Base-by-base conservation (phyloP, 1,284 basidiomycete genomes). In the Ceratobasidium sp. region DNA sequence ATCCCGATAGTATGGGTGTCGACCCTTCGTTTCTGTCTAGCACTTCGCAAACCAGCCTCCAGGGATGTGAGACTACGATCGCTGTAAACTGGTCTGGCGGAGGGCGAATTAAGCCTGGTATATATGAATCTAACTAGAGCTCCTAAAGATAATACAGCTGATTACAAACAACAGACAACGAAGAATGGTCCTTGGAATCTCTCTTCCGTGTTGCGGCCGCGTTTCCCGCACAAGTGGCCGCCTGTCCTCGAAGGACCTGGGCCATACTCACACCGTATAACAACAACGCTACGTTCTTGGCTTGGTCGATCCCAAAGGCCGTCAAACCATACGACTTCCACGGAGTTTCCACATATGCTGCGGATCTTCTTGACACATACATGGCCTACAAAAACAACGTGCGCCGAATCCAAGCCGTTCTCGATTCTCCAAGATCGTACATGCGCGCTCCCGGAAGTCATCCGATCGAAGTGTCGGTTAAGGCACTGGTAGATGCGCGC, bases 141-240 rank as follows among this genome's bases (percentile, higher is more conserved):
- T 64, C 11, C 13, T 60, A 28, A 33, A 8, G 23, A n/a, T n/a
- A 51, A n/a, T 20, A 10, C 17, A 20, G 5, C 49, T 51, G 5
- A 51, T 10, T n/a, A 20, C 23, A 4, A n/a, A 37, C 28, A 8
- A 8, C 26, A 64, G 61, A 64, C 37, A 35, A 64, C 5, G 61
- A 64, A 64, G 61, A 64, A 42, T 64, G 61, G 61, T 64, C 61
- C n/a, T 13, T 64, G 8, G 61, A 64, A 37, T 35, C 61, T 15
- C 61, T 64, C 33, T 42, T 37, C 61, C 61, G 20, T 1, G 26
- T 66, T 47, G 64, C 61, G 20, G 64, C 64, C 20, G 64, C 64
- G 37, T 66, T 66, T 47, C 42, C 64, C n/a, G 20, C 64, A 10
- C 8, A 66, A 31, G 42, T 66, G 23, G 42, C 42, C 23, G 39